Base-by-base conservation (phyloP, 1,284 basidiomycete genomes). In the Volvariella volvacea region DNA sequence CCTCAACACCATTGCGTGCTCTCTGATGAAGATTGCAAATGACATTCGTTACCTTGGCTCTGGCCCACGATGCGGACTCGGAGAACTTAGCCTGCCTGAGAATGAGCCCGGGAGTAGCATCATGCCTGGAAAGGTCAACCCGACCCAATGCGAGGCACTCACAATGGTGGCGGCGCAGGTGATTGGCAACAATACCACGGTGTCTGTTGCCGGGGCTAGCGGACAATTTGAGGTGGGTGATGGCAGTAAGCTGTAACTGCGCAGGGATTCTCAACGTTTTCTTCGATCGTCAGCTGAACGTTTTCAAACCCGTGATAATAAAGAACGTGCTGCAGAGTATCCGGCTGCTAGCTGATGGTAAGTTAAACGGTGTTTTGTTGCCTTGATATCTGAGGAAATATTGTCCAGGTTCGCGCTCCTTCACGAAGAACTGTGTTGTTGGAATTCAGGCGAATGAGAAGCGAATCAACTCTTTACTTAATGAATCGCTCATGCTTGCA, bases 61-160 rank as follows among this genome's bases (percentile, higher is more conserved):
- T 43, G 96, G 96, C 46, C 96, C 96, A 51, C 88, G 96, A 43
- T 99, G 96, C 60, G 96, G 96, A 50, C 77, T 99, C 39, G 96
- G 96, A 28, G 96, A 99, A 70, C 73, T 99, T 42, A 82, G 78
- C 57, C 70, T 99, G 48, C 96, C 96, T 16, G 96, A 99, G 71
- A 99, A 99, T 66, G 96, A 99, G 68, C 96, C 96, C 37, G 96
- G 96, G 48, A 96, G 92, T 60, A 96, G 92, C 50, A 99, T 99
- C 71, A 99, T 99, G 96, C 96, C 96, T 16, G 96, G 96, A 52
- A 99, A 99, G 71, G 96, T 99, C 48, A 99, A 99, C 72, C 96
- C 96, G 14, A 99, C 96, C 3, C 96, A 99, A 66, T 99, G 96
- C 58, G 96, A 99, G 71, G 96, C 96, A 9, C 68, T 96, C 49